Percentiles rank a stretch among this genome's conserved stretches.
Evolutionary conservation across 139 green algal genomes (phyloP).

Genomic region (Microglena sp.): DNA sequence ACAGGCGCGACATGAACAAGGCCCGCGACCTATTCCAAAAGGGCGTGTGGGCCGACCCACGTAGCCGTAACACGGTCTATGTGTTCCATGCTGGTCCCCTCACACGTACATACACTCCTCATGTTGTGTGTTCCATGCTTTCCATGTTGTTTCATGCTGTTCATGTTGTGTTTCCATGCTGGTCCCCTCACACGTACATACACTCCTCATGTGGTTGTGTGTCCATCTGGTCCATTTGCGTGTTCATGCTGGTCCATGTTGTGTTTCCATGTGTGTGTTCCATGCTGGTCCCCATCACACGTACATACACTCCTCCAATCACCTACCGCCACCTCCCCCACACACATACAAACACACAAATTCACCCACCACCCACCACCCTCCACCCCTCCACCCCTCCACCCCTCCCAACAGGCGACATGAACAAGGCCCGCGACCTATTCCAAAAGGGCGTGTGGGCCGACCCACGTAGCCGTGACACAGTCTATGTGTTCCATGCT

Average conservation of each 20-base stretch:
- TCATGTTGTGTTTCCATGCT: no score
- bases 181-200: no score
- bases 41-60: constrained; percentile 77
- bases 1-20: no score
- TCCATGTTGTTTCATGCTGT: no score
- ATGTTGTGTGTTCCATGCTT: no score
- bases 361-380: background rate
- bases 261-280: background rate
- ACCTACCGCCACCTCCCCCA: background rate
- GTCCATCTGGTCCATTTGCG: background rate
- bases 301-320: background rate
- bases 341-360: background rate
- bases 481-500: constrained; percentile 73
- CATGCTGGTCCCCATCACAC: background rate
- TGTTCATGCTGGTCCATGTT: background rate
- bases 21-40: constrained; percentile 88
- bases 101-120: no score
- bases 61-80: constrained; percentile 37
- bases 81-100: no score
- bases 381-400: background rate
- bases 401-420: constrained; percentile 36
- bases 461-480: constrained; percentile 42
- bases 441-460: constrained; percentile 92
- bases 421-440: constrained; percentile 69
- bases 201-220: no score